Percentiles rank a stretch among this genome's conserved stretches.
phyloP scores from a whole-genome alignment of 2,329 filamentous ascomycete genomes.

The Ophiobolus disseminans region DNA sequence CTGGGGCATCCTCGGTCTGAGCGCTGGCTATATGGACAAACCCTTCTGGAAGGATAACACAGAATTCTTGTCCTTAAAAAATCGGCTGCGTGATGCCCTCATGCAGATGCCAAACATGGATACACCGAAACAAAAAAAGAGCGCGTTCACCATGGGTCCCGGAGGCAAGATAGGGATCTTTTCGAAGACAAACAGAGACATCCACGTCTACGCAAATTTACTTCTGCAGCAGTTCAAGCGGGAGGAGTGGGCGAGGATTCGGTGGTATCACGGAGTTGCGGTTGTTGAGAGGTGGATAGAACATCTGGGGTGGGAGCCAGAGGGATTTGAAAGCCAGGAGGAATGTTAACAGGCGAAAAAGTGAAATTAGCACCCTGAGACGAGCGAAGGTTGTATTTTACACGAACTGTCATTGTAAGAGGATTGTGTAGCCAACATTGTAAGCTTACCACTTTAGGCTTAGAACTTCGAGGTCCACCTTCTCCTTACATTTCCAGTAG shows the following conservation, averaged over 20 bases:
- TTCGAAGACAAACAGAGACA: constrained; percentile 18
- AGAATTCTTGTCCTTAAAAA: constrained; percentile 15
- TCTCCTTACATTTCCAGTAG: too few species aligned
- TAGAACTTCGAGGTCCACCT: too few species aligned
- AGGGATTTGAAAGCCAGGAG: too few species aligned
- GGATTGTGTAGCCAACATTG: too few species aligned
- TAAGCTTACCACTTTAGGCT: too few species aligned
- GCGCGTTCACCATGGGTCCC: neutral
- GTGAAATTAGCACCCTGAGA: too few species aligned
- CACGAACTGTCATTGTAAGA: too few species aligned
- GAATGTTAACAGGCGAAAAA: too few species aligned
- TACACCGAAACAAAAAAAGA: constrained; percentile 1
- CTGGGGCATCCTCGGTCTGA: constrained; percentile 26
- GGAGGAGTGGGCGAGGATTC: constrained; percentile 20
- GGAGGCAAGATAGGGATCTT: constrained; percentile 5
- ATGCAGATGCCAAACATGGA: constrained; percentile 12
- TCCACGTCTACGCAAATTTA: constrained; percentile 24
- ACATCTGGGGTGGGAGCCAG: neutral
- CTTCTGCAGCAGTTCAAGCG: constrained; percentile 22
- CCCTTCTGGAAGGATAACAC: neutral
- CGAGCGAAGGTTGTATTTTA: too few species aligned
- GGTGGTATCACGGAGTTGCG: constrained; percentile 25
- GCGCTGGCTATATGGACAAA: constrained; percentile 20
- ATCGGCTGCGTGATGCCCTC: constrained; percentile 20
- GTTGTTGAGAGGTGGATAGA: constrained; percentile 27